Evolutionary conservation across 192 early-diverging fungal species (phyloP).

Genomic region (Entomortierella beljakovae): DNA sequence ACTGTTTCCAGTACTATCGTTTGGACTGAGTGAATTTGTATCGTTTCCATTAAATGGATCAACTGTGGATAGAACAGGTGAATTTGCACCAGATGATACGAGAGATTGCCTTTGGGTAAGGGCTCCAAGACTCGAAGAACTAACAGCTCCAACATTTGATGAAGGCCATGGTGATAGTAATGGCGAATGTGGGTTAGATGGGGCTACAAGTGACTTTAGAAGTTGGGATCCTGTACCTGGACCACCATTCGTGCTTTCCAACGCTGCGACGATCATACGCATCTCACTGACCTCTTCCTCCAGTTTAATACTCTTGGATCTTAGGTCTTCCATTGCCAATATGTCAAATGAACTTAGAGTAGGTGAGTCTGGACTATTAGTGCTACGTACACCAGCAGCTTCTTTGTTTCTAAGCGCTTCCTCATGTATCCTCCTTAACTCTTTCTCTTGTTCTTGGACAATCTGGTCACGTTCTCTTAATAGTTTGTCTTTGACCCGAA

Average conservation of each 20-base stretch:
- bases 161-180: conserved; percentile 12
- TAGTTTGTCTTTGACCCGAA: conserved; percentile 41
- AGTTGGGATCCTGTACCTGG: conserved; percentile 45
- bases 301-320: conserved; percentile 28
- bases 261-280: conserved; percentile 36
- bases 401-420: conserved; percentile 4
- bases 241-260: conserved; percentile 30
- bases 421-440: not conserved
- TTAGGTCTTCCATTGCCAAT: conserved; percentile 25
- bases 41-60: conserved; percentile 2
- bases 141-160: conserved; percentile 9
- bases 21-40: not conserved
- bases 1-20: not conserved
- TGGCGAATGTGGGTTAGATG: not conserved
- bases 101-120: conserved; percentile 2
- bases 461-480: conserved; percentile 28
- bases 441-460: conserved; percentile 24
- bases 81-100: not conserved
- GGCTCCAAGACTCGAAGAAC: conserved; percentile 20
- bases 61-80: conserved; percentile 7
- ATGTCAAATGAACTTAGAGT: conserved; percentile 32
- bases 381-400: not conserved
- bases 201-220: conserved; percentile 10
- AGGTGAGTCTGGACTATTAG: not conserved
- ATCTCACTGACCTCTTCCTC: conserved; percentile 53